Percentiles rank a stretch among this genome's conserved stretches.
phyloP scores from a whole-genome alignment of 169 alveolate species.

The Plasmodium gallinaceum region DNA sequence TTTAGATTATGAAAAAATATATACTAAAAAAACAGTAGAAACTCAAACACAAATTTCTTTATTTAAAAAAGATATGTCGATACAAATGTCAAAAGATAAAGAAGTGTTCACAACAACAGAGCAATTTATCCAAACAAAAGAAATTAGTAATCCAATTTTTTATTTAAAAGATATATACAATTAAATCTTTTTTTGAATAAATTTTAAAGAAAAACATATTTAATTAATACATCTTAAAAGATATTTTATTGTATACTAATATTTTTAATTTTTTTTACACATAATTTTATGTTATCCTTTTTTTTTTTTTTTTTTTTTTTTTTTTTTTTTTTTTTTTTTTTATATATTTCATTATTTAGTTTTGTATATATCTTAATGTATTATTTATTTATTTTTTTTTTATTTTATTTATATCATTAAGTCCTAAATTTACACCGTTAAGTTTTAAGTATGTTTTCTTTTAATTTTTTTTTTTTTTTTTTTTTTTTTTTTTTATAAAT shows the following conservation, averaged over 20 bases:
- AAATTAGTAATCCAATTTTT: conserved; percentile 45
- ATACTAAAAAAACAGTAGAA: conserved; percentile 72
- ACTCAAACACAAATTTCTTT: conserved; percentile 70
- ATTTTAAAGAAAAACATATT: not conserved
- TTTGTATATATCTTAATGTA: no score
- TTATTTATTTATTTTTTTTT: no score
- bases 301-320: no score
- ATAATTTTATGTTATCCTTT: no score
- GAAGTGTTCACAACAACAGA: conserved; percentile 46
- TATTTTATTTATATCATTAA: not conserved
- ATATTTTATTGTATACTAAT: no score
- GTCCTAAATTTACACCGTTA: no score
- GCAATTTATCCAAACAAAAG: conserved; percentile 41
- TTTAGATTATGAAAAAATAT: conserved; percentile 69
- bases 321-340: no score
- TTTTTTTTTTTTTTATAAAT: no score
- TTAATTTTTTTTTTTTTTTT: no score
- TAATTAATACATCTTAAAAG: no score
- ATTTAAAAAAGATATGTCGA: conserved; percentile 48
- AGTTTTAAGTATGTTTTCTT: not conserved
- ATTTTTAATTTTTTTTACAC: no score
- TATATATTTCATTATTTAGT: no score
- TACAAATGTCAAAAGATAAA: conserved; percentile 61
- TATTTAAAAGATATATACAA: conserved; percentile 59
- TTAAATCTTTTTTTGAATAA: conserved; percentile 5